Percentiles rank a stretch among this genome's conserved stretches.
These are phyloP conservation scores for Pneumocystis oryctolagi DNA, from an alignment of 1,139 yeast genomes.

Conservation along the genomic window DNA sequence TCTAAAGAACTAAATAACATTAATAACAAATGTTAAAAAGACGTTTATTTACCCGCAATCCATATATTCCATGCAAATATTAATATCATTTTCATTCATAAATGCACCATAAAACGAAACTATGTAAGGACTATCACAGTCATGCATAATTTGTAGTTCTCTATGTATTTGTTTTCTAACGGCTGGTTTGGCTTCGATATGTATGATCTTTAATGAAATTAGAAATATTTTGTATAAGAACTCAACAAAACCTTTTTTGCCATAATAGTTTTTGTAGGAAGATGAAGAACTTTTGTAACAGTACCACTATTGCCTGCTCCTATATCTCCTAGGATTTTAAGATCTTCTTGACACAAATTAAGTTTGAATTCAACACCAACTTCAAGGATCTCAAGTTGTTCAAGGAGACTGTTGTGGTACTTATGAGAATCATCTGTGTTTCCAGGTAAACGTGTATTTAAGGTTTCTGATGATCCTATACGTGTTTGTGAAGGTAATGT, in stretches of 20 bases:
- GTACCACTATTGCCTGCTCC: conserved; percentile 95
- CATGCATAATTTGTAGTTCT: conserved; percentile 80
- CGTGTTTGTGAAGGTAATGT: conserved; percentile 30
- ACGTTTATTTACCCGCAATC: conserved; percentile 92
- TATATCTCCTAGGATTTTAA: conserved; percentile 56
- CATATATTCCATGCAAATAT: conserved; percentile 97
- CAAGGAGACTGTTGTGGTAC: conserved; percentile 16
- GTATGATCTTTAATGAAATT: conserved; percentile 34
- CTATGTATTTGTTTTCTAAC: conserved; percentile 76
- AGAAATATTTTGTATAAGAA: background rate
- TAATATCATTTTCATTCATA: conserved; percentile 42
- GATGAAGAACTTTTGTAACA: conserved; percentile 73
- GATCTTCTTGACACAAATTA: conserved; percentile 48
- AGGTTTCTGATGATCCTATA: conserved; percentile 17
- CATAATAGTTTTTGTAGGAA: conserved; percentile 77
- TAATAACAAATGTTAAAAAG: conserved; percentile 27
- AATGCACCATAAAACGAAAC: conserved; percentile 85
- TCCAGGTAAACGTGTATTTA: background rate
- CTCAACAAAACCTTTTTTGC: conserved; percentile 45
- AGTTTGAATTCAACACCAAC: conserved; percentile 36
- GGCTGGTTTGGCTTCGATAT: conserved; percentile 66
- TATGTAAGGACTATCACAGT: conserved; percentile 65
- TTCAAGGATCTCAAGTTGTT: conserved; percentile 26
- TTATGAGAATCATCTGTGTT: background rate
- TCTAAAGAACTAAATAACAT: background rate